Evolutionary conservation across 1,284 basidiomycete genomes (phyloP), one percentile per base, ranked within the genome.

Genomic region (Apiotrichum veenhuisii): DNA sequence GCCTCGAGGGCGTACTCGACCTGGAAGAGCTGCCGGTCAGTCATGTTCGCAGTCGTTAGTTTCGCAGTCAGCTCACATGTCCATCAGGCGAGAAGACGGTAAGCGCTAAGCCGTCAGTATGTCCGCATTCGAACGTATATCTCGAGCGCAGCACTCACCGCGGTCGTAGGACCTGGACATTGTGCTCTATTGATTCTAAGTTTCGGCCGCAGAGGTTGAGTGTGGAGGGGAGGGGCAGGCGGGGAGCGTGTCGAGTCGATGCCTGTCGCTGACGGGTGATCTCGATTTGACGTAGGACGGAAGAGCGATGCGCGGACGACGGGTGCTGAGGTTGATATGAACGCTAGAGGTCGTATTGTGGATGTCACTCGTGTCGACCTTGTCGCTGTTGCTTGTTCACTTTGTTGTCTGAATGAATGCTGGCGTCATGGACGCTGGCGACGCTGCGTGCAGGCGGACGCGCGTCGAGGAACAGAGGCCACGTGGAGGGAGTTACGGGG

Each of bases 1-100:
- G 96, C 96, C 78, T 99, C 96, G 23, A 89, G 81, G 8, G 96
- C 96, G 78, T 99, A 99, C 80, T 99, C 96, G 66, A 99, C 96
- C 69, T 78, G 77, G 67, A 78, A 78, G 36, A 78, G 70, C 74
- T 72, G 61, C 27, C 11, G 40, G 48, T 46, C 30, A 42, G 52
- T 38, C 38, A 37, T 52, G n/a, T n/a, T n/a, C n/a, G n/a, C n/a
- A n/a, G 34, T n/a, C n/a, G 33, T n/a, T 14, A 27, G 30, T 12
- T 30, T n/a, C 30, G 7, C 17, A 20, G 14, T 17, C 17, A 59
- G 64, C 73, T 64, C 62, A 95, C 79, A 64, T 91, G 87, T 49
- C 91, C 91, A 79, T 95, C 91, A 2, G 91, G 91, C 8, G 91
- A 95, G 81, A 95, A 95, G 64, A 95, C 90, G 42, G 91, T 94